A percentile compares a stretch with the other conserved stretches of the same genome.
phyloP scores from a whole-genome alignment of 345 rosid genomes.

The Erodium maritimum region DNA sequence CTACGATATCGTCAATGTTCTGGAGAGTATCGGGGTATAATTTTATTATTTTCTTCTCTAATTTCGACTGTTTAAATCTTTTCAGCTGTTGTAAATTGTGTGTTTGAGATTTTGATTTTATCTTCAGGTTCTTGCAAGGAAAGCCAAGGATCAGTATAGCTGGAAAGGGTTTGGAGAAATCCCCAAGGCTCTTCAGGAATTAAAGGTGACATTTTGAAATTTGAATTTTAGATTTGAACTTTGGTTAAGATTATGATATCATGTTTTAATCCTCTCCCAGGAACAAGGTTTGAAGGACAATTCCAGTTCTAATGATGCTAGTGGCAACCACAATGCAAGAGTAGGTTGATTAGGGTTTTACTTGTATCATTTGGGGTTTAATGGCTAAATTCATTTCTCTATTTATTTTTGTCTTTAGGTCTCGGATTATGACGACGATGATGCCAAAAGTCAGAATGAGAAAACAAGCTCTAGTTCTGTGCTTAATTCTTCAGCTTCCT shows the following conservation, averaged over 20 bases:
- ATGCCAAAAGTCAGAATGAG: constrained; percentile 61
- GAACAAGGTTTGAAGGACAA: too few species aligned
- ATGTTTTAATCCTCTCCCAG: too few species aligned
- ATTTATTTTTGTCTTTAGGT: neutral
- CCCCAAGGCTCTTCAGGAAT: constrained; percentile 47
- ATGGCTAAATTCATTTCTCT: too few species aligned
- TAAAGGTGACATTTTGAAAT: constrained; percentile 28
- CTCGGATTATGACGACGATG: constrained; percentile 48
- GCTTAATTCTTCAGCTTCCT: constrained; percentile 34
- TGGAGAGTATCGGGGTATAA: constrained; percentile 84
- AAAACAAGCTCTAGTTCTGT: constrained; percentile 27
- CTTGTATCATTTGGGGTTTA: too few species aligned
- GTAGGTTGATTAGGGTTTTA: too few species aligned
- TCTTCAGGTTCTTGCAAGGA: constrained; percentile 51
- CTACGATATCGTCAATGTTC: constrained; percentile 75
- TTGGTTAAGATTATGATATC: too few species aligned
- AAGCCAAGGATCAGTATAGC: constrained; percentile 22
- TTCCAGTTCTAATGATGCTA: too few species aligned
- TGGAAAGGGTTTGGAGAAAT: constrained; percentile 37
- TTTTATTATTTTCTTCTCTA: neutral
- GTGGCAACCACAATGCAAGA: too few species aligned
- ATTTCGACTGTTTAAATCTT: too few species aligned
- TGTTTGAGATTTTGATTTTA: neutral
- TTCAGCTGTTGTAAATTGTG: neutral
- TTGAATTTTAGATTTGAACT: neutral